Evolutionary conservation across 192 early-diverging fungal genomes (phyloP).

Genomic region (Coemansia sp.): DNA sequence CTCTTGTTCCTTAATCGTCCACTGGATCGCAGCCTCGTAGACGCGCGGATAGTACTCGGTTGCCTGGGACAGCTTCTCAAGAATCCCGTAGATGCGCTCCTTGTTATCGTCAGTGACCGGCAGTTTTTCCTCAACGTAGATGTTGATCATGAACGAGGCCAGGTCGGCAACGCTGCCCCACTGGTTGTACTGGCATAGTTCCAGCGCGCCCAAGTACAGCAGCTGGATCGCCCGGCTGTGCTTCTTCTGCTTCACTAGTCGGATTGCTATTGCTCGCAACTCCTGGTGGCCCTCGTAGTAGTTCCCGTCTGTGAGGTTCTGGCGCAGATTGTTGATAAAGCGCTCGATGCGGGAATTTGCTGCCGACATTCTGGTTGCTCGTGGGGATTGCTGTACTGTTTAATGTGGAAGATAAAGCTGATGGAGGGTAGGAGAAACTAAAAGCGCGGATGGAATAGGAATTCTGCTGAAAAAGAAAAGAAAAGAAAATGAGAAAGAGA

Average conservation of each 20-base stretch:
- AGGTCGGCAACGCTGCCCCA: conserved; percentile 82
- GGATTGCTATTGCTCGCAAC: conserved; percentile 90
- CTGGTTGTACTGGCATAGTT: conserved; percentile 79
- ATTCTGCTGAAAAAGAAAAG: too few relatives aligned
- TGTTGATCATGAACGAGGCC: conserved; percentile 76
- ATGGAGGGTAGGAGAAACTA: background rate
- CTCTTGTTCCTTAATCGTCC: conserved; percentile 33
- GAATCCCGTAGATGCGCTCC: conserved; percentile 65
- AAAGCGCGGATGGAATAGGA: too few relatives aligned
- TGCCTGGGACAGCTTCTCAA: conserved; percentile 61
- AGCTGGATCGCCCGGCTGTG: conserved; percentile 73
- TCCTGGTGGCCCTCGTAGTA: conserved; percentile 99
- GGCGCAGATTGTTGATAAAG: conserved; percentile 60
- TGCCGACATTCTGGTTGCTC: conserved; percentile 16
- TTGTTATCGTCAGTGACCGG: conserved; percentile 69
- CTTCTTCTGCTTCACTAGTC: conserved; percentile 88
- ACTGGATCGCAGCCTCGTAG: conserved; percentile 52
- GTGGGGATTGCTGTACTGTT: too few relatives aligned
- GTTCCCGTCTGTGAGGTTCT: conserved; percentile 77
- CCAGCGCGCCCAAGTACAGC: conserved; percentile 75
- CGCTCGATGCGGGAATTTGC: conserved; percentile 50
- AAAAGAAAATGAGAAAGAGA: too few relatives aligned
- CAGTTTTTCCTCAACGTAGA: conserved; percentile 69
- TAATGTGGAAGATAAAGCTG: background rate
- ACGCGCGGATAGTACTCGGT: conserved; percentile 52